Evolutionary conservation across 306 rosid genomes (phyloP).

Genomic region (Hippophae tibetana): DNA sequence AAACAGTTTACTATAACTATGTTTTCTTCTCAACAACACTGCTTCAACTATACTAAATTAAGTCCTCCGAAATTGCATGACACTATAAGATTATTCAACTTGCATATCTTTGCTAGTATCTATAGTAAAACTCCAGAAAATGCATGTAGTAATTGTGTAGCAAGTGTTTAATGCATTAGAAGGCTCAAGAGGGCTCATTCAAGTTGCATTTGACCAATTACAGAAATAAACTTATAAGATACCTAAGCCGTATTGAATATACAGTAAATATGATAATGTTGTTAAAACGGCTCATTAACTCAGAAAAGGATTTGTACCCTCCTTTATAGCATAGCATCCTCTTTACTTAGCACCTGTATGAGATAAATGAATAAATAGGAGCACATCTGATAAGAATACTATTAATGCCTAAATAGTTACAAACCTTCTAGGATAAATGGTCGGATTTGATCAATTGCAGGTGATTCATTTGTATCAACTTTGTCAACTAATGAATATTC

Average conservation of each 20-base stretch:
- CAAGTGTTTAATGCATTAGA: not conserved
- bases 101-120: no score
- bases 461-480: conserved; percentile 38
- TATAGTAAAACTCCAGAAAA: not conserved
- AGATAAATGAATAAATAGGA: conserved; percentile 51
- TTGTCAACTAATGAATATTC: conserved; percentile 31
- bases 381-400: conserved; percentile 50
- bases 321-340: conserved; percentile 46
- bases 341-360: conserved; percentile 82
- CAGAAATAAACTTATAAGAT: conserved; percentile 13
- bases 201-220: conserved; percentile 7
- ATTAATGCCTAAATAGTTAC: conserved; percentile 57
- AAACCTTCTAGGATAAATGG: conserved; percentile 85
- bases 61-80: no score
- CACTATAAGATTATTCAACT: no score
- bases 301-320: conserved; percentile 32
- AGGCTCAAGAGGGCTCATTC: not conserved
- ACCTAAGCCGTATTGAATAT: conserved; percentile 20
- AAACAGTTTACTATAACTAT: no score
- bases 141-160: not conserved
- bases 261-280: conserved; percentile 23
- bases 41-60: no score
- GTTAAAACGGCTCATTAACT: conserved; percentile 27
- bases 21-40: no score
- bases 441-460: conserved; percentile 48